Evolutionary conservation across 2,329 filamentous ascomycete species (phyloP).

Genomic region (Neonectria ditissima): DNA sequence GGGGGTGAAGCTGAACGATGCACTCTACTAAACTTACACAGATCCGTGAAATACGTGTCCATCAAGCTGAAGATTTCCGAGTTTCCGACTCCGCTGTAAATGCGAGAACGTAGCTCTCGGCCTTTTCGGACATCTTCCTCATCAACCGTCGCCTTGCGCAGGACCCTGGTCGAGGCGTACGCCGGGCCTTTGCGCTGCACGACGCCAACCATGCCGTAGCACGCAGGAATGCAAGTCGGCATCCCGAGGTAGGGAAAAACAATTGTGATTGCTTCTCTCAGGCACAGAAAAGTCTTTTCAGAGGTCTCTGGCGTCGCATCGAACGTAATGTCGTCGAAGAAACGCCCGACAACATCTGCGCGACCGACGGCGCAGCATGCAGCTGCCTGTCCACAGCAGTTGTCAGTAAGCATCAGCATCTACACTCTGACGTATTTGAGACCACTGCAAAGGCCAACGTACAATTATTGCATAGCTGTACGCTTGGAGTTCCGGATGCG

Average conservation of each 20-base stretch:
- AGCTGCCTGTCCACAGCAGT: slow-evolving; percentile 15
- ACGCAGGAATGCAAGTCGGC: slow-evolving; percentile 36
- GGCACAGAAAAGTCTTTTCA: slow-evolving; percentile 22
- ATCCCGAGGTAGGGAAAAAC: slow-evolving; percentile 32
- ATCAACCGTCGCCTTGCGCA: slow-evolving; percentile 27
- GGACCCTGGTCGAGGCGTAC: slow-evolving; percentile 29
- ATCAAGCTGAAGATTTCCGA: slow-evolving; percentile 32
- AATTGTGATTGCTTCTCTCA: slow-evolving; percentile 32
- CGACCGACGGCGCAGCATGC: slow-evolving; percentile 32
- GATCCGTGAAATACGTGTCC: slow-evolving; percentile 33
- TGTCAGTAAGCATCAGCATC: background rate
- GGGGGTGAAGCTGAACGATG: background rate
- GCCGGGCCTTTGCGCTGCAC: slow-evolving; percentile 27
- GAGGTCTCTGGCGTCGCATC: slow-evolving; percentile 22
- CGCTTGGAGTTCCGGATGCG: slow-evolving; percentile 11
- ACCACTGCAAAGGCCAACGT: too few species aligned
- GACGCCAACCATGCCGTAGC: slow-evolving; percentile 36
- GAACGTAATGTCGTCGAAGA: slow-evolving; percentile 33
- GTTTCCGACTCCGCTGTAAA: slow-evolving; percentile 32
- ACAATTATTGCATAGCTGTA: slow-evolving; percentile 28
- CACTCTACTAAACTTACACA: slow-evolving; percentile 17
- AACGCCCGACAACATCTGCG: slow-evolving; percentile 29
- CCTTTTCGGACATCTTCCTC: slow-evolving; percentile 28
- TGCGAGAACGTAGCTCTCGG: slow-evolving; percentile 19
- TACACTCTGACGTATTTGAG: too few species aligned